These are phyloP conservation scores for Aspergillus fumigatiaffinis DNA, from an alignment of 2,329 filamentous ascomycete genomes.

Conservation along the genomic window DNA sequence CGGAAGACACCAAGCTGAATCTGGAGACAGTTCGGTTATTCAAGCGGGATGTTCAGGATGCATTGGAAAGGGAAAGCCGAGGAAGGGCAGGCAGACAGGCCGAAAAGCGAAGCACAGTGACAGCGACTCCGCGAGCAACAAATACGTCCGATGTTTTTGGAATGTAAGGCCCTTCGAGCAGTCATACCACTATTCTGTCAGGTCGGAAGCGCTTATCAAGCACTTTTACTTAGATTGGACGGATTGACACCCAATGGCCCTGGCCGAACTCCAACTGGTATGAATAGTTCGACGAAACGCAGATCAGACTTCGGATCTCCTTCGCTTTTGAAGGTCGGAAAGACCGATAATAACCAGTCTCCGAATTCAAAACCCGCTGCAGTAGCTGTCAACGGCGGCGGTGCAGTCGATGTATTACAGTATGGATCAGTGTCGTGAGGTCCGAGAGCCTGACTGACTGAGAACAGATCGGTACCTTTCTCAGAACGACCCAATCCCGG, in stretches of 20 bases:
- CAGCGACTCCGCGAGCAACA: slow-evolving; percentile 56
- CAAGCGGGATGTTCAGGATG: slow-evolving; percentile 82
- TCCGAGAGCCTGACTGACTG: slow-evolving; percentile 8
- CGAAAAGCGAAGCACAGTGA: slow-evolving; percentile 59
- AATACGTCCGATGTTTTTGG: slow-evolving; percentile 71
- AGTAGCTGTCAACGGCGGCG: slow-evolving; percentile 30
- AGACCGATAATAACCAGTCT: slow-evolving; percentile 48
- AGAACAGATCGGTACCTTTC: slow-evolving; percentile 59
- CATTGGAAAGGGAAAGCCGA: slow-evolving; percentile 71
- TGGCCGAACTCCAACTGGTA: slow-evolving; percentile 25
- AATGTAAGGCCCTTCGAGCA: slow-evolving; percentile 54
- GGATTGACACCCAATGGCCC: slow-evolving; percentile 63
- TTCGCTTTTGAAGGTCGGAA: slow-evolving; percentile 38
- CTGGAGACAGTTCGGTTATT: slow-evolving; percentile 70
- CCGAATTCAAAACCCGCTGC: slow-evolving; percentile 42
- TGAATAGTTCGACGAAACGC: slow-evolving; percentile 49
- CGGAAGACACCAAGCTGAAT: slow-evolving; percentile 68
- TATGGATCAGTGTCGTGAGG: slow-evolving; percentile 25
- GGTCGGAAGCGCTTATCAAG: background rate
- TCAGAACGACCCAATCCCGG: slow-evolving; percentile 73
- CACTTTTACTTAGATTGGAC: slow-evolving; percentile 52
- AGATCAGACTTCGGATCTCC: slow-evolving; percentile 50
- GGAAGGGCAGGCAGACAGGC: slow-evolving; percentile 58
- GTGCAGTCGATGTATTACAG: slow-evolving; percentile 30
- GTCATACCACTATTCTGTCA: background rate